Percentiles rank a stretch among this genome's conserved stretches.
Conservation (phyloP, 2,329 filamentous ascomycete species). For the Rosellinia necatrix region DNA sequence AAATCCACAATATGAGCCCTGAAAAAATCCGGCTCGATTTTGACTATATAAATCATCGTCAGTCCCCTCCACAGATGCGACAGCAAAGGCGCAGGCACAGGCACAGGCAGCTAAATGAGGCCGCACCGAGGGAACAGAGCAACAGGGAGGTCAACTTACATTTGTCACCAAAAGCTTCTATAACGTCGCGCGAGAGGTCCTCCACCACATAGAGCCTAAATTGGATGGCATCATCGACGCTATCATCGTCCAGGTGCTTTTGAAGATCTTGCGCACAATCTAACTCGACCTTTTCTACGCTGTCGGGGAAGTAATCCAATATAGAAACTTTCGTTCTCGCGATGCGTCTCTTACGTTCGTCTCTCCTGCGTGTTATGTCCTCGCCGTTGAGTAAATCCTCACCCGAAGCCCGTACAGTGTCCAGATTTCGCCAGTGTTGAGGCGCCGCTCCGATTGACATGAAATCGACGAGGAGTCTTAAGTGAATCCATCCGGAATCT, state of each 20-base stretch:
- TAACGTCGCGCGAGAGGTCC: conserved; percentile 31
- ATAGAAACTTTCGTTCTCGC: conserved; percentile 23
- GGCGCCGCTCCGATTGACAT: conserved; percentile 31
- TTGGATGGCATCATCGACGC: neutral
- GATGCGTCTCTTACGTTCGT: conserved; percentile 11
- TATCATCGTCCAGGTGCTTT: neutral
- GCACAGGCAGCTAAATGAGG: too few relatives aligned
- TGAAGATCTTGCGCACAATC: neutral
- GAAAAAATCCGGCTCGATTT: conserved; percentile 31
- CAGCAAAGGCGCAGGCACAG: too few relatives aligned
- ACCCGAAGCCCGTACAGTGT: neutral
- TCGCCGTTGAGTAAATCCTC: neutral
- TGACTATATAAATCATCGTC: conserved; percentile 5
- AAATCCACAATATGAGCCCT: conserved; percentile 34
- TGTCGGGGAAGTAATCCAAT: conserved; percentile 19
- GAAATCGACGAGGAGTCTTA: conserved; percentile 28
- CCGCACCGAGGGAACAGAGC: too few relatives aligned
- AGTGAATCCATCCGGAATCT: conserved; percentile 23
- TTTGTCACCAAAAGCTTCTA: conserved; percentile 26
- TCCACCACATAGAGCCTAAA: conserved; percentile 30
- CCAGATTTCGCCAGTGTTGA: conserved; percentile 22
- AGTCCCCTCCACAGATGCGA: neutral
- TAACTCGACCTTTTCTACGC: conserved; percentile 9
- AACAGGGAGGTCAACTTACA: too few relatives aligned
- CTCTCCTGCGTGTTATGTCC: neutral